A percentile compares a stretch with the other conserved stretches of the same genome.
phyloP scores from a whole-genome alignment of 108 stramenopile species.

The Nannochloropsis salina region DNA sequence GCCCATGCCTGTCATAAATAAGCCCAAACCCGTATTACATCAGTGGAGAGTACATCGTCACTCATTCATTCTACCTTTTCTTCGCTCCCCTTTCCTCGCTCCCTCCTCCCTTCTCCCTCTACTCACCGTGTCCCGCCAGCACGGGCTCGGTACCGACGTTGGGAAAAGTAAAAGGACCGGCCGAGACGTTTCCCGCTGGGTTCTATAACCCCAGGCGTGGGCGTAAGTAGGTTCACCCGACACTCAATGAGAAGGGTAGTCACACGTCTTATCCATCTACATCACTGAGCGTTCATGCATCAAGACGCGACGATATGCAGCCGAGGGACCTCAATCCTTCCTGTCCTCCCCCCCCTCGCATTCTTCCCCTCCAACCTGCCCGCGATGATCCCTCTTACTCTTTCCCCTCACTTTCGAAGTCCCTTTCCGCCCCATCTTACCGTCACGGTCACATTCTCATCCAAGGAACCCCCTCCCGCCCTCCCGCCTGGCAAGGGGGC shows the following conservation, averaged over 20 bases:
- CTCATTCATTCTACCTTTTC: neutral
- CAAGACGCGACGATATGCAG: too few relatives aligned
- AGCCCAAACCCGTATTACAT: slow-evolving; percentile 26
- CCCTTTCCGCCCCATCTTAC: neutral
- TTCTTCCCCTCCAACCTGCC: neutral
- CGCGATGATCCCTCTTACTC: neutral
- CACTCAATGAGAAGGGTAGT: too few relatives aligned
- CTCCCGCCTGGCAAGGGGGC: slow-evolving; percentile 57
- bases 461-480: neutral
- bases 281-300: too few relatives aligned
- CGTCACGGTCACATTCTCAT: slow-evolving; percentile 5
- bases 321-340: neutral
- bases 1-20: slow-evolving; percentile 67
- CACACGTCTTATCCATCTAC: too few relatives aligned
- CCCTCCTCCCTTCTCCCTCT: slow-evolving; percentile 42
- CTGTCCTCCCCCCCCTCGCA: neutral
- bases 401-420: neutral
- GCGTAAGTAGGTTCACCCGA: neutral
- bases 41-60: neutral
- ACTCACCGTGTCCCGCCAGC: slow-evolving; percentile 65
- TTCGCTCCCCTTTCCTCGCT: neutral
- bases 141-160: slow-evolving; percentile 57
- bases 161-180: slow-evolving; percentile 35
- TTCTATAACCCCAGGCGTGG: neutral
- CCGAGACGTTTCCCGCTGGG: neutral